Evolutionary conservation across 495 filamentous ascomycete species (phyloP), one percentile per base, ranked within the genome.

Genomic region (Polyplosphaeria fusca): DNA sequence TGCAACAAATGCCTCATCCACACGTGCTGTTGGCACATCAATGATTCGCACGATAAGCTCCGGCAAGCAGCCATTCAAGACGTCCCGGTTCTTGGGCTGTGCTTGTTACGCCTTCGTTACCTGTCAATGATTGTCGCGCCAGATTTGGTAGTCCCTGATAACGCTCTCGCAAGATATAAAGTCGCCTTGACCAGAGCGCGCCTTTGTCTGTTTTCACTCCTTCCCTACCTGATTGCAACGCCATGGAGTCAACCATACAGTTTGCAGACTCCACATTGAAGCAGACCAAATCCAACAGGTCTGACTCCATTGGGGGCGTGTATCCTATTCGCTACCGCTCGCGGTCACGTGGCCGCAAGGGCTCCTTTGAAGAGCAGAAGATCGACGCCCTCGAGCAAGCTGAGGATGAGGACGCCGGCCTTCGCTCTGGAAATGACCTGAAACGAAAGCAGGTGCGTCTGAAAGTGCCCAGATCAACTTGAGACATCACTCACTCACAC

Each of bases 391-490:
- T 37, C 22, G 52, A 55, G n/a, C 19, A 52, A 35, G 42, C 42
- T 24, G 58, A 58, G 38, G 65, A 68, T 23, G 63, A 68, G 40
- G 55, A 59, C 46, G 51, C 64, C 13, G 58, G 63, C 1, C 62
- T 68, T 18, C 58, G 63, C 19, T 19, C 45, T 47, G 63, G 54
- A 28, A 25, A 54, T 22, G 65, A 68, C 46, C 60, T 43, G 45
- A 68, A 68, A 49, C 47, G 42, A 22, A 63, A 45, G 52, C 66
- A 68, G 52, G 66, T 68, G 27, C 23, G 50, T 23, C 41, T 18
- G 0, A 19, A 22, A 22, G 13, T 18, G 5, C 4, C 26, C 28
- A 16, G 24, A 52, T n/a, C 30, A 35, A 14, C 18, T 23, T 13
- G 27, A 42, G 22, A 18, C 20, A 24, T 13, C 30, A 35, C 7